Evolutionary conservation across 2,329 filamentous ascomycete species (phyloP), one percentile per base, ranked within the genome.

Genomic region (Calonectria pauciramosa): DNA sequence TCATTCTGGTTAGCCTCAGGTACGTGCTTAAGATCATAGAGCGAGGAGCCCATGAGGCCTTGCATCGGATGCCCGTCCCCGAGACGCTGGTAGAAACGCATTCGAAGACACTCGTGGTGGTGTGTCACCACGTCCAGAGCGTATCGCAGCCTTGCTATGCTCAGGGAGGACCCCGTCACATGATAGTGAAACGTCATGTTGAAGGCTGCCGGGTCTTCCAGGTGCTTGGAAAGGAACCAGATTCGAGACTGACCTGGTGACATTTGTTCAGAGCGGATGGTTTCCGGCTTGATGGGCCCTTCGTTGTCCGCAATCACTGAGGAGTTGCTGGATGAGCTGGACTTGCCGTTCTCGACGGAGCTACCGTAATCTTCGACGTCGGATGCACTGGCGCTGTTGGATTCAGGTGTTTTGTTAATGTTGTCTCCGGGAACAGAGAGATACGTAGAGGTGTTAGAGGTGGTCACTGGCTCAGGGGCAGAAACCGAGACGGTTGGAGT

Each of bases 1-100:
- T 84, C 70, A 34, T 41, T 70, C 13, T 79, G 77, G 10, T 74
- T 69, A 4, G 71, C 41, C 28, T 84, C 77, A 3, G 68, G 74
- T 56, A 73, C 76, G 5, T 72, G 60, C 68, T 85, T 81, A 2
- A 87, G 80, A 3, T 75, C 73, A 5, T 86, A 67, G 0, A 67
- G 65, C 2, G 83, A 82, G 16, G 70, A 76, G 11, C 70, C 28
- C 56, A 84, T 52, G 51, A 85, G 68, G 18, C 77, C 76, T 74
- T 84, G 79, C 38, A 75, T 76, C 0, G 81, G 73, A 4, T 75
- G 36, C 34, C 74, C 75, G 63, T 77, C 63, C 73, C 73, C 26
- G 41, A 41, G 28, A 68, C 77, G 56, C 69, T 66, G 36, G 28
- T 76, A 77, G 60, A 80, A 80, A 38, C 71, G 54, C 47, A 79